Evolutionary conservation across 2,329 filamentous ascomycete genomes (phyloP).

Genomic region (Alternaria conjuncta): DNA sequence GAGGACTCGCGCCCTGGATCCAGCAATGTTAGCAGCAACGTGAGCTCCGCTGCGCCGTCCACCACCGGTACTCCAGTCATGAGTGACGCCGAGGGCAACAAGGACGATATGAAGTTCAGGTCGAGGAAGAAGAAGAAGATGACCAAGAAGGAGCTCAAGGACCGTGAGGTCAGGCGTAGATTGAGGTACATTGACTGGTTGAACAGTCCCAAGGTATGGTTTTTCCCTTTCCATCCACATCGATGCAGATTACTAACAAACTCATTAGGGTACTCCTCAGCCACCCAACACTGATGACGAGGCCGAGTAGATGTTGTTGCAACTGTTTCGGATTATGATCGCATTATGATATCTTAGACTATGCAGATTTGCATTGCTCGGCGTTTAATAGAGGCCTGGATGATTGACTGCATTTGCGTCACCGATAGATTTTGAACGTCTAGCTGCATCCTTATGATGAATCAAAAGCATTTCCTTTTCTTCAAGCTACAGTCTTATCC

Average conservation of each 20-base stretch:
- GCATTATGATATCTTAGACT: conserved; percentile 19
- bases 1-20: conserved; percentile 77
- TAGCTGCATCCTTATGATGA: conserved; percentile 14
- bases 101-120: conserved; percentile 82
- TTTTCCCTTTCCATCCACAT: not conserved
- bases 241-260: conserved; percentile 25
- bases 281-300: conserved; percentile 51
- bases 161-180: conserved; percentile 83
- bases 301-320: conserved; percentile 35
- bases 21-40: conserved; percentile 58
- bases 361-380: conserved; percentile 27
- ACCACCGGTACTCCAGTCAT: conserved; percentile 71
- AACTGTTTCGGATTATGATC: conserved; percentile 11
- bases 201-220: conserved; percentile 67
- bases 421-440: conserved; percentile 13
- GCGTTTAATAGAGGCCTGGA: conserved; percentile 27
- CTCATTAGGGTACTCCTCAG: conserved; percentile 46
- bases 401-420: conserved; percentile 11
- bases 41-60: conserved; percentile 45
- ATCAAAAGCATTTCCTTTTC: conserved; percentile 16
- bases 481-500: not conserved
- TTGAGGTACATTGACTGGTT: conserved; percentile 82
- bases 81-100: conserved; percentile 81
- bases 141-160: conserved; percentile 95
- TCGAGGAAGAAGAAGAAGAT: conserved; percentile 98